Evolutionary conservation across 1,139 yeast species (phyloP).

Genomic region (Suhomyces taliae): DNA sequence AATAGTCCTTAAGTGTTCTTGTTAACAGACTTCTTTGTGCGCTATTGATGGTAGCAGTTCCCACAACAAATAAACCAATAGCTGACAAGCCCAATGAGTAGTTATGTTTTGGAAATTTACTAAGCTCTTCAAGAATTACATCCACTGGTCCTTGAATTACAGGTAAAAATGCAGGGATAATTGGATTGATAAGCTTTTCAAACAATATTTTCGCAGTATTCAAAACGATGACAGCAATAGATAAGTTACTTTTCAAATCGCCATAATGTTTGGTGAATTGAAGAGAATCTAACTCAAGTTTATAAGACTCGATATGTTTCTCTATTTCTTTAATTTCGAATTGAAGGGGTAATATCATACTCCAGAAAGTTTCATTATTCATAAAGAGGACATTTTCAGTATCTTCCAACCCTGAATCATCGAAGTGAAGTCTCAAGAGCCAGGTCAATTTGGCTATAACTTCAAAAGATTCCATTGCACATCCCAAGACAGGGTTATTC

Average conservation of each 20-base stretch:
- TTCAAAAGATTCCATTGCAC: conserved; percentile 27
- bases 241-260: conserved; percentile 15
- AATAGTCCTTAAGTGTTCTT: conserved; percentile 15
- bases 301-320: conserved; percentile 9
- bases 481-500: conserved; percentile 18
- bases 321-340: conserved; percentile 6
- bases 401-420: not conserved
- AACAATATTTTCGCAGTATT: conserved; percentile 13
- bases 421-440: conserved; percentile 28
- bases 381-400: conserved; percentile 5
- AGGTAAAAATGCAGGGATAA: conserved; percentile 21
- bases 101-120: conserved; percentile 14
- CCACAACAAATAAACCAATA: conserved; percentile 27
- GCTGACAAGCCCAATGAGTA: conserved; percentile 20
- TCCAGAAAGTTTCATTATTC: conserved; percentile 15
- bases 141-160: conserved; percentile 24
- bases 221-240: conserved; percentile 15
- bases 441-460: conserved; percentile 40
- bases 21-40: conserved; percentile 22
- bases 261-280: conserved; percentile 3
- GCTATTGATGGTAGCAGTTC: conserved; percentile 23
- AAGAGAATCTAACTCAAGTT: conserved; percentile 10
- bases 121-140: conserved; percentile 20
- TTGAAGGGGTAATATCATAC: conserved; percentile 12
- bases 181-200: conserved; percentile 24